phyloP scores from a whole-genome alignment of 768 basidiomycete genomes.

The Amanita molliuscula region DNA sequence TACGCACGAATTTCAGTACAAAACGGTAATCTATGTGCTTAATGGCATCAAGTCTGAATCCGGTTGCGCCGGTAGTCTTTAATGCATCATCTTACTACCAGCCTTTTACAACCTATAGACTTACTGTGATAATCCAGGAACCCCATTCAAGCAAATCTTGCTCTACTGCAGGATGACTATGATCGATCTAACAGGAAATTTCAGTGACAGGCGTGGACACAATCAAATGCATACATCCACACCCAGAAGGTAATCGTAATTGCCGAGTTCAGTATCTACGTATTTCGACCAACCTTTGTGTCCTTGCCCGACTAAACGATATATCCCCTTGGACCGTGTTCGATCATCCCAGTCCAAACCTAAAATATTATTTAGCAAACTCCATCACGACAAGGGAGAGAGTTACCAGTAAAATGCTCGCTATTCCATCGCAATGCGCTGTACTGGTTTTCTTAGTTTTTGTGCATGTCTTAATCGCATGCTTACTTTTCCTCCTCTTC shows the following conservation, averaged over 20 bases:
- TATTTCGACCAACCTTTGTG: slow-evolving; percentile 74
- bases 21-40: slow-evolving; percentile 79
- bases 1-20: slow-evolving; percentile 55
- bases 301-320: slow-evolving; percentile 53
- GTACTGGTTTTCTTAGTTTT: slow-evolving; percentile 34
- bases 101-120: neutral
- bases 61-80: slow-evolving; percentile 58
- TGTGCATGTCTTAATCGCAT: neutral
- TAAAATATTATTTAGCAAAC: slow-evolving; percentile 11
- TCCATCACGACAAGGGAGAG: neutral
- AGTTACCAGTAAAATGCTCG: slow-evolving; percentile 68
- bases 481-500: slow-evolving; percentile 57
- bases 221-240: slow-evolving; percentile 38
- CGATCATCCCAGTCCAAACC: slow-evolving; percentile 82
- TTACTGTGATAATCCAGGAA: slow-evolving; percentile 54
- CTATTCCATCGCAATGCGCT: slow-evolving; percentile 64
- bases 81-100: neutral
- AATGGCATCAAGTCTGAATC: slow-evolving; percentile 85
- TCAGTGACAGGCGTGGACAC: neutral
- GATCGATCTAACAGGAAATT: slow-evolving; percentile 50
- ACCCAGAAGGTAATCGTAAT: slow-evolving; percentile 80
- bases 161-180: slow-evolving; percentile 71
- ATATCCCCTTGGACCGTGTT: slow-evolving; percentile 54
- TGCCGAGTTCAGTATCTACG: slow-evolving; percentile 80
- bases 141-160: slow-evolving; percentile 73